A percentile compares a stretch with the other conserved stretches of the same genome.
These are phyloP conservation scores for barrel medic (Medicago truncatula) DNA, from an alignment of 306 rosid genomes.

Conservation along the genomic window DNA sequence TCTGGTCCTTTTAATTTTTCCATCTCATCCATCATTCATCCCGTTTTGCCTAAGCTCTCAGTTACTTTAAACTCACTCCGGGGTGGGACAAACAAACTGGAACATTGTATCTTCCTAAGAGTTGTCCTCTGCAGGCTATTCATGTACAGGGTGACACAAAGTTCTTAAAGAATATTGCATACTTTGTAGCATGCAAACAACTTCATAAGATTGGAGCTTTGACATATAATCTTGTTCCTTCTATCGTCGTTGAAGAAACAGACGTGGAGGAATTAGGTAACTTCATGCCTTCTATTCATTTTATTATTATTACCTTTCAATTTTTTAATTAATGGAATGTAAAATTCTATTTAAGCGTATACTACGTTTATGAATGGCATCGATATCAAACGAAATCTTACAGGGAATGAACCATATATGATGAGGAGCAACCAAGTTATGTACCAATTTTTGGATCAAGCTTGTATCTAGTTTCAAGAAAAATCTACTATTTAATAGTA, in stretches of 20 bases:
- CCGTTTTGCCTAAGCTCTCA: slow-evolving; percentile 35
- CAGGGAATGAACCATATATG: too few species aligned
- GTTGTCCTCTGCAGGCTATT: not conserved
- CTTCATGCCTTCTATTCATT: slow-evolving; percentile 17
- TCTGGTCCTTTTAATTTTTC: slow-evolving; percentile 12
- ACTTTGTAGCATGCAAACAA: slow-evolving; percentile 88
- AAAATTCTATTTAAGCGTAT: too few species aligned
- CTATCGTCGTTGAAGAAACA: slow-evolving; percentile 63
- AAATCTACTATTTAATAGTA: slow-evolving; percentile 72
- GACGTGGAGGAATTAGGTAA: slow-evolving; percentile 60
- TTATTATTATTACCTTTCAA: not conserved
- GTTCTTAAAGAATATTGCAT: slow-evolving; percentile 63
- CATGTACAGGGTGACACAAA: slow-evolving; percentile 50
- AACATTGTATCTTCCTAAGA: not conserved
- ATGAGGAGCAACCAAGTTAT: too few species aligned
- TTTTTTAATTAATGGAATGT: not conserved
- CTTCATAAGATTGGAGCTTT: slow-evolving; percentile 82
- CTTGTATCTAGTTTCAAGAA: slow-evolving; percentile 61
- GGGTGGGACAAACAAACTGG: slow-evolving; percentile 61
- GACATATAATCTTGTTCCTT: slow-evolving; percentile 76
- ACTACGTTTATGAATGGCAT: too few species aligned
- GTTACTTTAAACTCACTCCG: slow-evolving; percentile 87
- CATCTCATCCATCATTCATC: slow-evolving; percentile 4
- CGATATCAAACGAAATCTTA: too few species aligned
- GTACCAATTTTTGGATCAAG: slow-evolving; percentile 59